phyloP scores from a whole-genome alignment of 331 rosid genomes.

The Acacia pycnantha region DNA sequence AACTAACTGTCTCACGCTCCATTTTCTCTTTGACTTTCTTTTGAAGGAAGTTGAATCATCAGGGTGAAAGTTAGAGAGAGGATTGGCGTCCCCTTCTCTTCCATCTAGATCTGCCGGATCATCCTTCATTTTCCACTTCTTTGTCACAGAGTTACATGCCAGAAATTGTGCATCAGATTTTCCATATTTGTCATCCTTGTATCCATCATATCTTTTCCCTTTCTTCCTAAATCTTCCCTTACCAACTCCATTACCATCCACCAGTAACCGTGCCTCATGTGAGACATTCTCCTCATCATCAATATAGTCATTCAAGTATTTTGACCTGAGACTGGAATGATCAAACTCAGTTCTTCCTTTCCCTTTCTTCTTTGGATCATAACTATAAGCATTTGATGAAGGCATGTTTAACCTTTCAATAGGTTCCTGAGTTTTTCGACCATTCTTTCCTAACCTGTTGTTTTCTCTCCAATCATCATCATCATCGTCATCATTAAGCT shows the following conservation, averaged over 20 bases:
- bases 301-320: constrained; percentile 44
- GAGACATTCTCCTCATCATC: constrained; percentile 60
- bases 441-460: constrained; percentile 48
- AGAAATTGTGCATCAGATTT: constrained; percentile 66
- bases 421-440: constrained; percentile 48
- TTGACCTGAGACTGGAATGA: constrained; percentile 42
- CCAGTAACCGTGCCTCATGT: constrained; percentile 39
- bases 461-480: constrained; percentile 36
- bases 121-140: constrained; percentile 73
- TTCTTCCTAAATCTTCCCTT: constrained; percentile 51
- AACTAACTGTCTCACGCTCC: constrained; percentile 52
- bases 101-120: constrained; percentile 38
- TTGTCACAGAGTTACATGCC: constrained; percentile 59
- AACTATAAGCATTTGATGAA: constrained; percentile 38
- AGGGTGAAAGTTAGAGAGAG: constrained; percentile 37
- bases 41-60: constrained; percentile 53
- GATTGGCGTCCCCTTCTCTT: constrained; percentile 53
- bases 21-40: constrained; percentile 69
- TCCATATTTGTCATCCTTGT: constrained; percentile 43
- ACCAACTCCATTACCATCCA: constrained; percentile 51
- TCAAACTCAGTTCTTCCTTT: constrained; percentile 46
- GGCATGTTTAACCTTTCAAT: constrained; percentile 48
- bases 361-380: constrained; percentile 53
- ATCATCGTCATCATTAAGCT: constrained; percentile 48
- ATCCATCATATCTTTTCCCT: constrained; percentile 49